phyloP scores from a whole-genome alignment of 148 eudicot species.

The Vaccinium corymbosum region DNA sequence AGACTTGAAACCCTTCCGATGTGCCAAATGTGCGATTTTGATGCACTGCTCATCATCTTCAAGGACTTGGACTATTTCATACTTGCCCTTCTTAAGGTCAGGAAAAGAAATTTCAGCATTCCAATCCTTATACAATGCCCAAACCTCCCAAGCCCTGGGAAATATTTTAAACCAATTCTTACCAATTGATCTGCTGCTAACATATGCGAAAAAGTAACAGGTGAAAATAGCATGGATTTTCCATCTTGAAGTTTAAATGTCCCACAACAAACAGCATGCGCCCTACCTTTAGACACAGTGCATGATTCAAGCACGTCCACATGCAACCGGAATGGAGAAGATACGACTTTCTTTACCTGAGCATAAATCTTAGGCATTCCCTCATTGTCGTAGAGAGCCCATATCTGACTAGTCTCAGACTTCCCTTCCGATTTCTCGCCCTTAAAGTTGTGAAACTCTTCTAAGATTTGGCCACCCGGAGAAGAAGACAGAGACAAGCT shows the following conservation, averaged over 20 bases:
- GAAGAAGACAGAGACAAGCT: constrained; percentile 4
- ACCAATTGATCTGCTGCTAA: constrained; percentile 1
- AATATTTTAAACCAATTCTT: constrained; percentile 18
- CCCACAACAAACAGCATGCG: constrained; percentile 21
- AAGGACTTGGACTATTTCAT: constrained; percentile 23
- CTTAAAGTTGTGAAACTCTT: constrained; percentile 15
- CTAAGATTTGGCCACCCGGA: constrained; percentile 12
- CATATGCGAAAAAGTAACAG: constrained; percentile 15
- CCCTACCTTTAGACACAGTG: neutral
- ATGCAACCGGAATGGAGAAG: constrained; percentile 17
- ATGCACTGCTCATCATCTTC: constrained; percentile 2
- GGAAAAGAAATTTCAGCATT: constrained; percentile 2
- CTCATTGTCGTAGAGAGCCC: constrained; percentile 21
- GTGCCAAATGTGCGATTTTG: constrained; percentile 15
- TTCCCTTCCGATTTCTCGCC: constrained; percentile 15
- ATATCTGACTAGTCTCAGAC: constrained; percentile 21
- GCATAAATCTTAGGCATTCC: constrained; percentile 18
- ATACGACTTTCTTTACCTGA: constrained; percentile 21
- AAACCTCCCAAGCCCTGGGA: constrained; percentile 25
- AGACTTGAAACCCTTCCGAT: constrained; percentile 18
- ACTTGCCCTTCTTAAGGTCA: constrained; percentile 11
- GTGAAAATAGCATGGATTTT: neutral
- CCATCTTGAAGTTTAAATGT: constrained; percentile 7
- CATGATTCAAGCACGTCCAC: constrained; percentile 18
- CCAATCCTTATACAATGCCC: constrained; percentile 24